Base-by-base conservation (phyloP, 371 early-diverging fungal genomes). In the Mucor sp. region DNA sequence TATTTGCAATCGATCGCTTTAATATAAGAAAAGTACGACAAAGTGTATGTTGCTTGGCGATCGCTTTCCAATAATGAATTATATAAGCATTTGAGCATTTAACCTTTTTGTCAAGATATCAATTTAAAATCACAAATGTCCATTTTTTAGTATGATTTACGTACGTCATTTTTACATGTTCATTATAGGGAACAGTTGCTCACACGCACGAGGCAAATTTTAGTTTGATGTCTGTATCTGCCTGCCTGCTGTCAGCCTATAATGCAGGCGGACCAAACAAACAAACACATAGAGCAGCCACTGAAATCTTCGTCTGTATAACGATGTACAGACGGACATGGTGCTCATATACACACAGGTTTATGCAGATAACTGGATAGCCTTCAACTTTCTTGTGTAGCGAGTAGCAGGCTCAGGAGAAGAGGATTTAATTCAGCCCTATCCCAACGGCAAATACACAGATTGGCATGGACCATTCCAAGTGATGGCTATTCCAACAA, bases 1-100 rank as follows among this genome's bases (percentile, higher is more conserved):
- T 27, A 53, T 53, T 53, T 53, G 14, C 53, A 53, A 53, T 53
- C 53, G 53, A 53, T 53, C 53, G 53, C 53, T 53, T 53, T 53
- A 27, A 53, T 27, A 23, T 53, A 27, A 50, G 14, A 25, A 3
- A 4, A 8, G 33, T 3, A 3, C 9, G 4, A 53, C 15, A 15
- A 11, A 9, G 21, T n/a, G 15, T 1, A 23, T 3, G 5, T 14
- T 27, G 14, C 3, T 25, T 0, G 53, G 15, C 23, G 53, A 53
- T 53, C 53, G 27, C 27, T 15, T 47, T 47, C 7, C 17, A 17
- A 2, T 21, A 19, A 21, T 8, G 2, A 21, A 47, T 47, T n/a
- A 47, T 21, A 47, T 47, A n/a, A n/a, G n/a, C n/a, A 47, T 30
- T 30, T 30, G 6, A 21, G 21, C 8, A 47, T 47, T 21, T 21